Percentiles rank a stretch among this genome's conserved stretches.
These are phyloP conservation scores for Penicillium waksmanii DNA, from an alignment of 495 filamentous ascomycete genomes.

Conservation along the genomic window DNA sequence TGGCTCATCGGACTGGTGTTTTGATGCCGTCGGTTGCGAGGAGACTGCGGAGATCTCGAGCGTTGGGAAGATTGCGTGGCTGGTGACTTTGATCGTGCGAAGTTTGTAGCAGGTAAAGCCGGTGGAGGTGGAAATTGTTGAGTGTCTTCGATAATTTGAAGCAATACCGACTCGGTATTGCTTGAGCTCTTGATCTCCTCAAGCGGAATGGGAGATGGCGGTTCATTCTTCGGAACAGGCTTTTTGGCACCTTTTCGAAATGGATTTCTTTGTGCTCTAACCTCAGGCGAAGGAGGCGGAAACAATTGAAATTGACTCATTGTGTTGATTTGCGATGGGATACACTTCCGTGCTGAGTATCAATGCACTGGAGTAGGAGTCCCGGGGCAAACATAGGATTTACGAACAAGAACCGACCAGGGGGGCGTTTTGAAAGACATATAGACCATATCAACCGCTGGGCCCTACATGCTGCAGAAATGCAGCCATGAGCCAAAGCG, in stretches of 20 bases:
- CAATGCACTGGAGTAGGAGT: background rate
- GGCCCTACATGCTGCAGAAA: constrained; percentile 6
- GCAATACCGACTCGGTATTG: constrained; percentile 44
- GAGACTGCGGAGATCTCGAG: constrained; percentile 27
- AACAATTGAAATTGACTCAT: constrained; percentile 60
- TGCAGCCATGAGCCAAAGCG: constrained; percentile 9
- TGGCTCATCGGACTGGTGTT: constrained; percentile 15
- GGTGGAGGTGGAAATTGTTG: constrained; percentile 34
- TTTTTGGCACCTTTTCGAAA: constrained; percentile 37
- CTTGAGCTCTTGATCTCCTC: constrained; percentile 37
- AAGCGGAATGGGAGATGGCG: constrained; percentile 39
- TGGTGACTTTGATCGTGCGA: constrained; percentile 25
- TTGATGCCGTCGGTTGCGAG: constrained; percentile 28
- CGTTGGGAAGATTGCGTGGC: constrained; percentile 19
- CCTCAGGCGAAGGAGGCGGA: constrained; percentile 50
- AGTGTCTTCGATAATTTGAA: constrained; percentile 46
- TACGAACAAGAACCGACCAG: constrained; percentile 12
- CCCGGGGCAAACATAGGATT: background rate
- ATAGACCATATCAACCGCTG: constrained; percentile 22
- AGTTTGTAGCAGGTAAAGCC: constrained; percentile 18
- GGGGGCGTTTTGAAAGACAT: constrained; percentile 29
- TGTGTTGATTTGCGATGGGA: constrained; percentile 6
- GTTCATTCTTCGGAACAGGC: constrained; percentile 30
- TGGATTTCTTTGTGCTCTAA: constrained; percentile 43
- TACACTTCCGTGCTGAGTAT: constrained; percentile 4